Base-by-base conservation (phyloP, 1,139 yeast species). In the Candida glucosophila region DNA sequence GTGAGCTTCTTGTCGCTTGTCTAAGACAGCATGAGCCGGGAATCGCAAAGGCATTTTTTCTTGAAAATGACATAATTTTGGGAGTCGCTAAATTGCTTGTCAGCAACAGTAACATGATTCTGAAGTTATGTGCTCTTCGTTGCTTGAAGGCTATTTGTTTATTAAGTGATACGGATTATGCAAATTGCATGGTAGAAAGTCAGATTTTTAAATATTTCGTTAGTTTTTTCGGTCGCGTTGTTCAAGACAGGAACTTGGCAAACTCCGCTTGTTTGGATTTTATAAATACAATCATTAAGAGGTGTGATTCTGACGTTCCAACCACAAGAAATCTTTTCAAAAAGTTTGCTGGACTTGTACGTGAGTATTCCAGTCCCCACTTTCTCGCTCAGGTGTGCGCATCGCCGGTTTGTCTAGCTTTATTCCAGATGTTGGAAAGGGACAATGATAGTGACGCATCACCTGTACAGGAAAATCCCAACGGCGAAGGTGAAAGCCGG, bases 211-310 rank as follows among this genome's bases (percentile, higher is more conserved):
- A 56, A 7, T 57, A 66, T 21, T 60, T 77, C 20, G 66, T 81
- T 35, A 47, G 49, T 1, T 56, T 74, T 29, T 60, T 82, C 33
- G 54, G 55, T 12, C 63, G 58, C n/a, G 67, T 73, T 12, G 60
- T 67, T 12, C 54, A 62, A 20, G 54, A 56, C 23, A 75, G 79
- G 43, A 80, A 77, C 42, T 56, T 88, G 33, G 67, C 82, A 2
- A 81, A 75, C 42, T 83, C 95, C 0, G 67, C 92, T 3, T 71
- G 92, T 37, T 58, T 86, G 28, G 90, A 81, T 41, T 58, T 88
- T 21, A 55, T 85, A 27, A 79, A 74, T 36, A 50, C 66, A 3
- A 50, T 82, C 2, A 44, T 67, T 5, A 50, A 40, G 26, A 52
- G 39, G 39, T 52, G 52, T 29, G 58, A 55, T 19, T 29, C 41